Percentiles rank a stretch among this genome's conserved stretches.
Evolutionary conservation across 2,329 filamentous ascomycete species (phyloP).

Genomic region (Epichloe uncinata): DNA sequence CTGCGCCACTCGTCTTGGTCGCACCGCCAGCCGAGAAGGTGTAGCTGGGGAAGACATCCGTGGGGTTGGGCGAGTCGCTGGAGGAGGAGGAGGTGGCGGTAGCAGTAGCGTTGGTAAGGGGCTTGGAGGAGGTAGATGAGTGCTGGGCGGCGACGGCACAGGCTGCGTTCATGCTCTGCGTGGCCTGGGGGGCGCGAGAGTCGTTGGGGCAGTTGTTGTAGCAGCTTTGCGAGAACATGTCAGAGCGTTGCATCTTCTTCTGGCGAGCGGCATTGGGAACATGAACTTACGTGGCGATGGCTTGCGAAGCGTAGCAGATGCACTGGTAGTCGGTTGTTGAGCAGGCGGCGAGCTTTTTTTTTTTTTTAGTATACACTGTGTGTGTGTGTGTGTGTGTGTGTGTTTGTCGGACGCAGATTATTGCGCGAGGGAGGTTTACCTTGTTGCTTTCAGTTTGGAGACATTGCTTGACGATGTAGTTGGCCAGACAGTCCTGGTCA

Average conservation of each 20-base stretch:
- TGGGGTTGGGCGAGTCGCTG: constrained; percentile 7
- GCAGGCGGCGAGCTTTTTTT: constrained; percentile 22
- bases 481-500: constrained; percentile 25
- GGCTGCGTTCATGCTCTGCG: constrained; percentile 27
- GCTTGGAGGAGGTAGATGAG: constrained; percentile 19
- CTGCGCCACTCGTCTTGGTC: constrained; percentile 14
- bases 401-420: background rate
- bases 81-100: constrained; percentile 11
- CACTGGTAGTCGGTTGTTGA: constrained; percentile 29
- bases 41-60: constrained; percentile 9
- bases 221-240: constrained; percentile 25
- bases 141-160: constrained; percentile 33
- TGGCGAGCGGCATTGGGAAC: background rate
- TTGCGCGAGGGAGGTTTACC: constrained; percentile 9
- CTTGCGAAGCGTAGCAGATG: constrained; percentile 30
- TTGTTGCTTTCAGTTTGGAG: constrained; percentile 26
- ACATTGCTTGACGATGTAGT: constrained; percentile 34
- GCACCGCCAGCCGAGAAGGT: constrained; percentile 9
- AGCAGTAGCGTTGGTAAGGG: constrained; percentile 12
- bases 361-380: no score
- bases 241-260: background rate
- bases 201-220: constrained; percentile 45
- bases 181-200: constrained; percentile 19
- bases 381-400: background rate
- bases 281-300: constrained; percentile 32